phyloP scores from a whole-genome alignment of 495 filamentous ascomycete species.

The Aspergillus homomorphus region DNA sequence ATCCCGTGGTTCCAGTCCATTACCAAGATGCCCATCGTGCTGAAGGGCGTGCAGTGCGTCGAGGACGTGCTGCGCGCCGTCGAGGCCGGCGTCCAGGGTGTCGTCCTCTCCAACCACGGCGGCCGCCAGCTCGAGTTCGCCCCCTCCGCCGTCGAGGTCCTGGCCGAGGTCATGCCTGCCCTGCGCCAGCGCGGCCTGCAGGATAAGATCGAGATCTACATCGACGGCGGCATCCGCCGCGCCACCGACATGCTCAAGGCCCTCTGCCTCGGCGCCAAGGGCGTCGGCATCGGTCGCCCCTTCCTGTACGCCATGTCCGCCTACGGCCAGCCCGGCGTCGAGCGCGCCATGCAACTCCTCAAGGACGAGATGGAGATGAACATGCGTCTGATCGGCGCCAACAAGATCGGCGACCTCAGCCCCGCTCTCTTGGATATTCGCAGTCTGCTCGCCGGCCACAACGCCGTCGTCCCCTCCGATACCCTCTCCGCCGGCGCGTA shows the following conservation, averaged over 20 bases:
- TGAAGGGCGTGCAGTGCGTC: slow-evolving; percentile 95
- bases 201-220: slow-evolving; percentile 80
- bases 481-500: slow-evolving; percentile 61
- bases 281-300: slow-evolving; percentile 90
- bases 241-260: slow-evolving; percentile 97
- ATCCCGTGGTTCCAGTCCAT: slow-evolving; percentile 91
- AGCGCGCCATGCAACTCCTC: slow-evolving; percentile 88
- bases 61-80: slow-evolving; percentile 89
- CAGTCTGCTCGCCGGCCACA: slow-evolving; percentile 65
- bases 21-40: slow-evolving; percentile 93
- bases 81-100: slow-evolving; percentile 81
- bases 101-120: slow-evolving; percentile 95
- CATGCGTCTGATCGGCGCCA: slow-evolving; percentile 88
- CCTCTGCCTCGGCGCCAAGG: slow-evolving; percentile 86
- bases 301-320: slow-evolving; percentile 96
- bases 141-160: slow-evolving; percentile 84
- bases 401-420: slow-evolving; percentile 69
- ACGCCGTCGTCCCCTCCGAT: slow-evolving; percentile 64
- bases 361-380: slow-evolving; percentile 99
- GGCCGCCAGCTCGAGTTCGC: slow-evolving; percentile 95
- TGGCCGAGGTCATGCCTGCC: slow-evolving; percentile 95
- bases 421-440: slow-evolving; percentile 75
- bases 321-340: slow-evolving; percentile 84
- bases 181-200: slow-evolving; percentile 79
- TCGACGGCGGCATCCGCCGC: slow-evolving; percentile 87